These are phyloP conservation scores for Dothideomycetidae sp. DNA, from an alignment of 2,329 filamentous ascomycete species.

Conservation along the genomic window DNA sequence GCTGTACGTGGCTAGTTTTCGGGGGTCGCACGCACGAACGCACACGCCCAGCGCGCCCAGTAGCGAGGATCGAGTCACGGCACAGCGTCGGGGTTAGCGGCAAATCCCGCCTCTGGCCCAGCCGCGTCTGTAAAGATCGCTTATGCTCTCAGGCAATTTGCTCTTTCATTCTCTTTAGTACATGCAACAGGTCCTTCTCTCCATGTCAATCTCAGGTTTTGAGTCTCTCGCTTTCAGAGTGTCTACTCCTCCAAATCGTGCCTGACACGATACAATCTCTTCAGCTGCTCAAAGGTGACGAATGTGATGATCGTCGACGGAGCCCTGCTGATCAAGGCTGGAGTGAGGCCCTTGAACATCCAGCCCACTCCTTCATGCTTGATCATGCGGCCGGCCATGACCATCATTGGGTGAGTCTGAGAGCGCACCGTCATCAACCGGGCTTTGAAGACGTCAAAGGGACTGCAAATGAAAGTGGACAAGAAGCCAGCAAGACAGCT, in stretches of 20 bases:
- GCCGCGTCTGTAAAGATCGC: neutral
- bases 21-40: too few relatives aligned
- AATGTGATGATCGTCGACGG: constrained; percentile 15
- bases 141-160: too few relatives aligned
- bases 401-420: constrained; percentile 10
- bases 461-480: constrained; percentile 16
- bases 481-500: constrained; percentile 16
- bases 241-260: constrained; percentile 11
- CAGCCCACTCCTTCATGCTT: constrained; percentile 13
- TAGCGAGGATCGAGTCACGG: too few relatives aligned
- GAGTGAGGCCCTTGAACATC: constrained; percentile 16
- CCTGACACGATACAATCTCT: constrained; percentile 9
- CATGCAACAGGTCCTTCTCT: too few relatives aligned
- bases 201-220: too few relatives aligned
- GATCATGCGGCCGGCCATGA: constrained; percentile 13
- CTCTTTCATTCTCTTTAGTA: too few relatives aligned
- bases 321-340: constrained; percentile 16
- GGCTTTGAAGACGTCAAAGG: constrained; percentile 16
- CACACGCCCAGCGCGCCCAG: too few relatives aligned
- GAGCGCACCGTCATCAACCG: constrained; percentile 14
- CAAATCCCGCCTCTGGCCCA: too few relatives aligned
- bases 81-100: too few relatives aligned
- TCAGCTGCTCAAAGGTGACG: constrained; percentile 13
- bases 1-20: neutral
- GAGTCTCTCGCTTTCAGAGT: too few relatives aligned